A percentile compares a stretch with the other conserved stretches of the same genome.
phyloP scores from a whole-genome alignment of 2,329 filamentous ascomycete species.

The Neonectria magnoliae region DNA sequence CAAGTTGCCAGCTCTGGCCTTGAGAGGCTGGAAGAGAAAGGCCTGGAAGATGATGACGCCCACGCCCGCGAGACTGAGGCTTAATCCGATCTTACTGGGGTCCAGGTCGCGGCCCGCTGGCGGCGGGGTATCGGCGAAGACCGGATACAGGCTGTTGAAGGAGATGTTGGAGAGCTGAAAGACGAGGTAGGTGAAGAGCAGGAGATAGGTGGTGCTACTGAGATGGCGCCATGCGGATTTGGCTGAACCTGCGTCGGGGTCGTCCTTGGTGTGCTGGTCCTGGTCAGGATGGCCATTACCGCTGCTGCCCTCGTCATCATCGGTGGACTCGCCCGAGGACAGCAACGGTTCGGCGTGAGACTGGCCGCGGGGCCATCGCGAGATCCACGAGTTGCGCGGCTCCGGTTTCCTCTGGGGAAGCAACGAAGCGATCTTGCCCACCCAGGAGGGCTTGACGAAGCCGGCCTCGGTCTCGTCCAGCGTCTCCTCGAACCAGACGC shows the following conservation, averaged over 20 bases:
- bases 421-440: conserved; percentile 46
- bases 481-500: conserved; percentile 89
- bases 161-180: conserved; percentile 95
- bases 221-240: conserved; percentile 62
- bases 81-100: conserved; percentile 85
- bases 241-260: conserved; percentile 27
- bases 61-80: conserved; percentile 83
- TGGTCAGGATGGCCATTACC: conserved; percentile 35
- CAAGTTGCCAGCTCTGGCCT: conserved; percentile 84
- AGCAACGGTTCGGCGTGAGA: conserved; percentile 45
- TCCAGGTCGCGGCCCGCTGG: conserved; percentile 81
- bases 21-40: conserved; percentile 81
- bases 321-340: conserved; percentile 29
- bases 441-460: conserved; percentile 48
- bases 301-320: conserved; percentile 35
- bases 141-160: conserved; percentile 94
- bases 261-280: conserved; percentile 44
- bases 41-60: conserved; percentile 93
- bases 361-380: conserved; percentile 49
- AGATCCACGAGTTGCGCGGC: conserved; percentile 50
- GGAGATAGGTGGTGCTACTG: conserved; percentile 82
- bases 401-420: conserved; percentile 31
- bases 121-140: conserved; percentile 80
- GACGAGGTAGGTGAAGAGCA: conserved; percentile 87
- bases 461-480: conserved; percentile 47